phyloP scores from a whole-genome alignment of 1,284 basidiomycete species.

The Ustilago curta region DNA sequence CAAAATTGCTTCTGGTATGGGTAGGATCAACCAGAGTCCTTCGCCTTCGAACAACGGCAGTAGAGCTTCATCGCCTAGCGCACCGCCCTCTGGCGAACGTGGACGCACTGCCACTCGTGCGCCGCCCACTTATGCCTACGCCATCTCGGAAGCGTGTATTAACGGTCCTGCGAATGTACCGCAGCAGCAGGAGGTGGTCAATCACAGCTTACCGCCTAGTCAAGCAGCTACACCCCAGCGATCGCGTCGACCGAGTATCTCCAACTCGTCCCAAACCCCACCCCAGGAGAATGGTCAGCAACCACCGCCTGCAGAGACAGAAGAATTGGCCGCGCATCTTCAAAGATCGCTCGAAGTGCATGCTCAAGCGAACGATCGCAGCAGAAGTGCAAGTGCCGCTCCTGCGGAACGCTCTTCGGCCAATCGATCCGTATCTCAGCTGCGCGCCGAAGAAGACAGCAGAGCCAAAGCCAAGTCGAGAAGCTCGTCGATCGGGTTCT shows the following conservation, averaged over 20 bases:
- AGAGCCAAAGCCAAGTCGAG: constrained; percentile 40
- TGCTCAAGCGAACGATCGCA: constrained; percentile 16
- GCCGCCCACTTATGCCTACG: constrained; percentile 41
- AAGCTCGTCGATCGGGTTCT: constrained; percentile 51
- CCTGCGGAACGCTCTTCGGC: constrained; percentile 19
- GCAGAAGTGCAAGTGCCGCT: constrained; percentile 38
- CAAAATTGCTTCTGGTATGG: constrained; percentile 42
- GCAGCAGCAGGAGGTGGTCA: constrained; percentile 32
- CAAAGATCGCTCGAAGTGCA: constrained; percentile 36
- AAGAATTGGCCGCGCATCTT: constrained; percentile 43
- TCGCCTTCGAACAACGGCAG: constrained; percentile 44
- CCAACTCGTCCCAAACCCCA: constrained; percentile 19
- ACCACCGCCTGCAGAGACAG: constrained; percentile 5
- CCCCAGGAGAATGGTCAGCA: constrained; percentile 12
- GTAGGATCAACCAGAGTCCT: constrained; percentile 52
- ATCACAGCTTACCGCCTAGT: constrained; percentile 40
- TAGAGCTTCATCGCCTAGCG: constrained; percentile 45
- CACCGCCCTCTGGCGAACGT: constrained; percentile 27
- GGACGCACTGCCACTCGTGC: constrained; percentile 39
- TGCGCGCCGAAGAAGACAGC: constrained; percentile 24
- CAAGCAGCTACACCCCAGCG: constrained; percentile 35
- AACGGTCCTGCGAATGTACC: constrained; percentile 17
- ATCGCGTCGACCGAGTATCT: constrained; percentile 38
- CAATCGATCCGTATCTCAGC: neutral
- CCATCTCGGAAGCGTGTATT: constrained; percentile 32